Base-by-base conservation (phyloP, 805 yeast species). In the Kurtzmaniella fragi region DNA sequence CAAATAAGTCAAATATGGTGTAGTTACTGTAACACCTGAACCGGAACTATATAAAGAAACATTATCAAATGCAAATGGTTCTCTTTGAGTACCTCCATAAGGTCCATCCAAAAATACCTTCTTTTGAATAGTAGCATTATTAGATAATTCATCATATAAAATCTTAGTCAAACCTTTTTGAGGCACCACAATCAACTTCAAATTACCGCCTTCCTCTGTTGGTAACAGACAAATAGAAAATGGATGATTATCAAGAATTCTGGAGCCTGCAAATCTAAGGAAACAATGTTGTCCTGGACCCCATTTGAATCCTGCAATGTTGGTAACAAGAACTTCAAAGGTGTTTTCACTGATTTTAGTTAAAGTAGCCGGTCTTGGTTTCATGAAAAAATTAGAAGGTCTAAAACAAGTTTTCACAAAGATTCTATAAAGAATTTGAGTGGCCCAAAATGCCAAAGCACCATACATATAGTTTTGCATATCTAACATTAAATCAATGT, bases 241-340 rank as follows among this genome's bases (percentile, higher is more conserved):
- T 10, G 82, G 82, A 54, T 77, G 83, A 44, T 69, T 75, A 43
- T 77, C 79, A 15, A 75, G 46, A 16, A 75, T 55, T 30, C 66
- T 58, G 12, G 62, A 44, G 2, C 73, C 77, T 2, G 60, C 57
- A 41, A 73, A 71, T 47, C 80, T 62, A 15, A 77, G 52, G 45
- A 61, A 74, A 4, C 75, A 57, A 53, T 77, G 83, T 42, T 77
- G 82, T 17, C 83, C 82, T 1, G 81, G 73, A 12, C 34, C 47
- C 81, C 81, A 76, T 13, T 38, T 44, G 31, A 71, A 53, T 7
- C 65, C 69, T 13, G 52, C 52, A n/a, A 57, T 43, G 26, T 61
- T 60, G 3, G 47, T 38, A 2, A 77, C 53, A 35, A 67, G 60
- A 26, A 71, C 61, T 47, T 47, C 62, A 48, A 43, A 65, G 48